These are phyloP conservation scores for Malus asiatica DNA, from an alignment of 306 rosid genomes.

Conservation along the genomic window DNA sequence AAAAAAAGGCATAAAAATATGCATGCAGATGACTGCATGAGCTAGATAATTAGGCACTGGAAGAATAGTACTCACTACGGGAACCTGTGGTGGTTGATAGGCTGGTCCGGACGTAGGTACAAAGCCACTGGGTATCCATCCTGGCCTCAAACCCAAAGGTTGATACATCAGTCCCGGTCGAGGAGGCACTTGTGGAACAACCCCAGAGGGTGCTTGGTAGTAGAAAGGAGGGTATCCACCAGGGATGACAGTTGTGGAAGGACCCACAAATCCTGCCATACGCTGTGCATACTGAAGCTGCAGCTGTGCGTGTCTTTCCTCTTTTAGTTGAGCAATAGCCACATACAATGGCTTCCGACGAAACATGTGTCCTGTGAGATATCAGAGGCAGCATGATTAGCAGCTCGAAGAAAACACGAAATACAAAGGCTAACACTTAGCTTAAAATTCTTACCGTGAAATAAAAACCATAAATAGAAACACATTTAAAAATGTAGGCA, in stretches of 20 bases:
- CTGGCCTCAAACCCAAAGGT: constrained; percentile 54
- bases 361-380: constrained; percentile 62
- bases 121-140: constrained; percentile 58
- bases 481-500: not conserved
- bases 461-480: not conserved
- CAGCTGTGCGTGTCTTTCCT: constrained; percentile 69
- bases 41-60: not conserved
- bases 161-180: constrained; percentile 54
- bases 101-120: constrained; percentile 51
- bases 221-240: constrained; percentile 69
- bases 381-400: not conserved
- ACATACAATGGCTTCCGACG: constrained; percentile 78
- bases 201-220: constrained; percentile 51
- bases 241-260: constrained; percentile 52
- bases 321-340: constrained; percentile 84
- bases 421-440: not conserved
- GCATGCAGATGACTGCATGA: not conserved
- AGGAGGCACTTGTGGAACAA: constrained; percentile 51
- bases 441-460: not conserved
- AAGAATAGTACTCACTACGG: constrained; percentile 44
- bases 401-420: not conserved
- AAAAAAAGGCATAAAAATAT: not conserved
- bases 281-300: constrained; percentile 62
- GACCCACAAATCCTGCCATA: constrained; percentile 43
- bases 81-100: constrained; percentile 45